These are phyloP conservation scores for Pythium dissimile DNA, from an alignment of 352 stramenopile genomes.

Conservation along the genomic window DNA sequence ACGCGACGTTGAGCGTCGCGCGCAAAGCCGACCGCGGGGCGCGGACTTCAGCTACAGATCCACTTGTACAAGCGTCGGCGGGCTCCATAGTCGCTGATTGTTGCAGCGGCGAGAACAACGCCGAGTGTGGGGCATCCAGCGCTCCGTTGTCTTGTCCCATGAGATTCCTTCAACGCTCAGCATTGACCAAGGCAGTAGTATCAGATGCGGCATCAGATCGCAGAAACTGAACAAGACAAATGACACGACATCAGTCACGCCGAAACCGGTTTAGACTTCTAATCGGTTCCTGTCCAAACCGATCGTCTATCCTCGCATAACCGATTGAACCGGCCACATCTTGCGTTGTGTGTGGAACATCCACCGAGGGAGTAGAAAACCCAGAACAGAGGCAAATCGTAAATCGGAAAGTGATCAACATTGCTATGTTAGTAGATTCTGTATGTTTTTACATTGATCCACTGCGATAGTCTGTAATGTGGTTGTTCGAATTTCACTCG, in stretches of 20 bases:
- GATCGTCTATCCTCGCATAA: background rate
- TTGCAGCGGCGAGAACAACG: too few relatives aligned
- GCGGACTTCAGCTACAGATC: too few relatives aligned
- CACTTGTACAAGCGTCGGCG: too few relatives aligned
- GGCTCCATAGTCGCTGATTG: background rate
- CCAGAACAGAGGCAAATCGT: background rate
- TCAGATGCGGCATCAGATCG: background rate
- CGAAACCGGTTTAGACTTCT: too few relatives aligned
- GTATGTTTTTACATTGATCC: background rate
- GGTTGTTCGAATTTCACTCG: constrained; percentile 14
- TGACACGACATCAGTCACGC: constrained; percentile 2
- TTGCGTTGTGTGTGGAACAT: constrained; percentile 5
- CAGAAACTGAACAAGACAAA: background rate
- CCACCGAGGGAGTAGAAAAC: background rate
- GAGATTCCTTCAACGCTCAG: background rate
- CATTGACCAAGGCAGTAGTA: background rate
- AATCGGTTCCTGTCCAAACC: background rate
- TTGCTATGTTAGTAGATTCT: background rate
- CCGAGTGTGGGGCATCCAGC: background rate
- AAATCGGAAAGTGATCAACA: too few relatives aligned
- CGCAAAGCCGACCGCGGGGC: constrained; percentile 33
- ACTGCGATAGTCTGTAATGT: background rate
- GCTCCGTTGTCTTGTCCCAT: background rate
- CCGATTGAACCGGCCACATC: constrained; percentile 11
- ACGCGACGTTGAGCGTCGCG: constrained; percentile 52